phyloP scores from a whole-genome alignment of 345 rosid genomes.

The Syzygium oleosum region DNA sequence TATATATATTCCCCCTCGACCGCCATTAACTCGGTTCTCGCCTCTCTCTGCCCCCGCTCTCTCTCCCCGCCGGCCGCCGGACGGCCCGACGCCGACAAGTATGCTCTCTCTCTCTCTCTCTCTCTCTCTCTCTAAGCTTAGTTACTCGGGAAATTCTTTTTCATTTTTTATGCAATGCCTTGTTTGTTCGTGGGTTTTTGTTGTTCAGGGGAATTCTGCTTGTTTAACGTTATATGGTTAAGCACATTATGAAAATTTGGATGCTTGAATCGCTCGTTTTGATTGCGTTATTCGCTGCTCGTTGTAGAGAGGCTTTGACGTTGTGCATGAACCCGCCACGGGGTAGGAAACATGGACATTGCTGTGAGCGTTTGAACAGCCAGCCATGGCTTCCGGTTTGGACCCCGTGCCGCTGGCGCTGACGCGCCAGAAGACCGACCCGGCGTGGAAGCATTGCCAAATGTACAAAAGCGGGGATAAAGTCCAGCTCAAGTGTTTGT shows the following conservation, averaged over 20 bases:
- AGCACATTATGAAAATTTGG: neutral
- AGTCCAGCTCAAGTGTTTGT: slow-evolving; percentile 68
- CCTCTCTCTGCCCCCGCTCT: slow-evolving; percentile 13
- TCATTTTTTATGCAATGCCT: neutral
- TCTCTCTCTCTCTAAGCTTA: neutral
- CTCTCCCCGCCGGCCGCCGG: neutral
- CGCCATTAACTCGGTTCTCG: slow-evolving; percentile 2
- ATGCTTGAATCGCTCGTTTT: neutral
- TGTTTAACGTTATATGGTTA: neutral
- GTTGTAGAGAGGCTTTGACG: neutral
- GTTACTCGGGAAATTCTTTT: neutral
- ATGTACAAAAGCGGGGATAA: slow-evolving; percentile 66
- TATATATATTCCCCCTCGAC: neutral
- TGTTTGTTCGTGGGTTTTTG: neutral
- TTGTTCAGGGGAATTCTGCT: neutral
- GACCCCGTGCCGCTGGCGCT: slow-evolving; percentile 59
- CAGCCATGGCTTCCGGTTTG: slow-evolving; percentile 33
- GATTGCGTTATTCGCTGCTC: neutral
- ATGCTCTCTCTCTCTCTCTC: neutral
- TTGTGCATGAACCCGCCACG: neutral
- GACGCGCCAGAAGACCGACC: slow-evolving; percentile 77
- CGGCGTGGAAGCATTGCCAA: slow-evolving; percentile 94
- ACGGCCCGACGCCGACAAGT: neutral
- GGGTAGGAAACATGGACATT: neutral
- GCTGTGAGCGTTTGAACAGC: neutral